phyloP scores from a whole-genome alignment of 106 monocot species.

The Dendrobium nobile region DNA sequence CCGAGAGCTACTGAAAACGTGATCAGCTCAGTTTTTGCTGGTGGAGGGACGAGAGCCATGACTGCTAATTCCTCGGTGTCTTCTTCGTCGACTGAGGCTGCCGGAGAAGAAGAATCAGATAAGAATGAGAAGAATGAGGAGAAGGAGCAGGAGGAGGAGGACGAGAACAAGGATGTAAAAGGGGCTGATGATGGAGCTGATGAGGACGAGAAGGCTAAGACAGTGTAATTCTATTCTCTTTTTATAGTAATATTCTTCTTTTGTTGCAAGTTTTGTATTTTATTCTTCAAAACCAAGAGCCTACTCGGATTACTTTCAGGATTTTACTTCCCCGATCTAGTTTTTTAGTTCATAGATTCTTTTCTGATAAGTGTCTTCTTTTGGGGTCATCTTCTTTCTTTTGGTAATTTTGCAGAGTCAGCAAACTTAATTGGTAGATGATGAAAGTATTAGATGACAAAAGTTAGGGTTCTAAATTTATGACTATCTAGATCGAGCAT shows the following conservation, averaged over 20 bases:
- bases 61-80: conserved; percentile 78
- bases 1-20: neutral
- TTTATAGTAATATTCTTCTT: neutral
- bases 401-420: too few species aligned
- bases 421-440: too few species aligned
- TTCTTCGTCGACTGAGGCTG: conserved; percentile 62
- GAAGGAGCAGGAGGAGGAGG: conserved; percentile 15
- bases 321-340: too few species aligned
- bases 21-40: neutral
- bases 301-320: too few species aligned
- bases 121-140: conserved; percentile 36
- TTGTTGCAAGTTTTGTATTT: neutral
- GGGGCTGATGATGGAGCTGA: conserved; percentile 19
- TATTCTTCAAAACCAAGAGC: too few species aligned
- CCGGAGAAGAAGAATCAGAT: conserved; percentile 28
- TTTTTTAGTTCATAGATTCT: too few species aligned
- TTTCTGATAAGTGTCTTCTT: too few species aligned
- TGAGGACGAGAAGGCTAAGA: conserved; percentile 32
- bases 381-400: too few species aligned
- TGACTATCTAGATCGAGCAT: too few species aligned
- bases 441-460: too few species aligned
- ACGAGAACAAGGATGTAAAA: conserved; percentile 4
- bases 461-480: too few species aligned
- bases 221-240: conserved; percentile 36
- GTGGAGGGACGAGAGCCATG: conserved; percentile 17